These are phyloP conservation scores for Fusarium abutilonis DNA, from an alignment of 2,329 filamentous ascomycete genomes.

Conservation along the genomic window DNA sequence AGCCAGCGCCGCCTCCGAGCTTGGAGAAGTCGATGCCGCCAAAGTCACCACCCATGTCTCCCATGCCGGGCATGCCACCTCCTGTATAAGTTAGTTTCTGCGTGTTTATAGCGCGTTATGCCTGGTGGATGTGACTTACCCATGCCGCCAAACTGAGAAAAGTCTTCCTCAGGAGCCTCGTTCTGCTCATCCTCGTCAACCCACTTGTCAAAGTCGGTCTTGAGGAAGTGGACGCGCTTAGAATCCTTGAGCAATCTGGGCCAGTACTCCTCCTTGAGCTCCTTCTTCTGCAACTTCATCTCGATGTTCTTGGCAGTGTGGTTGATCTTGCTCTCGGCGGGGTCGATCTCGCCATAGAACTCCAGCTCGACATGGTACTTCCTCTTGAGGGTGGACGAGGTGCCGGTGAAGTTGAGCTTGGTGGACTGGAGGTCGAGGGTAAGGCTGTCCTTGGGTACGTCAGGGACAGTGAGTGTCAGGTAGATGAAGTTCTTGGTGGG, in stretches of 20 bases:
- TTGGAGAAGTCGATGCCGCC: conserved; percentile 95
- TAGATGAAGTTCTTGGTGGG: conserved; percentile 93
- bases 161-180: conserved; percentile 83
- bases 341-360: conserved; percentile 91
- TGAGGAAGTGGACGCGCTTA: conserved; percentile 93
- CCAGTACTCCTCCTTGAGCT: conserved; percentile 94
- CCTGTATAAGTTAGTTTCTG: conserved; percentile 18
- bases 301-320: conserved; percentile 90
- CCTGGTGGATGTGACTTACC: conserved; percentile 54
- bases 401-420: conserved; percentile 81
- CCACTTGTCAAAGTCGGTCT: conserved; percentile 99
- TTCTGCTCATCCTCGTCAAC: conserved; percentile 99
- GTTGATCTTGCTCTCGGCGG: conserved; percentile 82
- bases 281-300: conserved; percentile 96
- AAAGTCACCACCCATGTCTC: conserved; percentile 68
- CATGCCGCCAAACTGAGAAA: conserved; percentile 74
- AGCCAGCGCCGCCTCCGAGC: conserved; percentile 70
- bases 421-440: conserved; percentile 86
- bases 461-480: conserved; percentile 88
- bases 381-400: conserved; percentile 84
- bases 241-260: conserved; percentile 89
- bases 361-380: conserved; percentile 88
- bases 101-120: neutral
- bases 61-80: conserved; percentile 67
- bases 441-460: conserved; percentile 78